Evolutionary conservation across 2,329 filamentous ascomycete genomes (phyloP).

Genomic region (Trichoderma sp.): DNA sequence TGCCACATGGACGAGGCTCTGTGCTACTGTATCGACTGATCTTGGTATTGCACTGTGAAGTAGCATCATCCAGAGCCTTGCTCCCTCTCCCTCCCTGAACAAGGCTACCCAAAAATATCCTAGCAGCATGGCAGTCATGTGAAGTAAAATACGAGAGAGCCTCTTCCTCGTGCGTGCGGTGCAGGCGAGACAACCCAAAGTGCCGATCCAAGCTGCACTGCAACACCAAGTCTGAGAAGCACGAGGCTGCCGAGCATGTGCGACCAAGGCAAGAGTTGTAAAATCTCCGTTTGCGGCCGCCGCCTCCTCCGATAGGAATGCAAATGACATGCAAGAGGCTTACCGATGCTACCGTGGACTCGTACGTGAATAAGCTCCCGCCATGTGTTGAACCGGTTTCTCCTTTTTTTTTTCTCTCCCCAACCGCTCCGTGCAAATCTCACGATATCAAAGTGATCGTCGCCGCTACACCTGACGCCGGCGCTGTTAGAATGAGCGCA

Average conservation of each 20-base stretch:
- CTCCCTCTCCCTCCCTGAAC: background rate
- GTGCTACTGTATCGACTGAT: background rate
- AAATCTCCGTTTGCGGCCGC: constrained; percentile 1
- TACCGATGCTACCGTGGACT: background rate
- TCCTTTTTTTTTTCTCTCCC: background rate
- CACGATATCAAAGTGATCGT: background rate
- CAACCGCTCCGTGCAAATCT: background rate
- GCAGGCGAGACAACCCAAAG: background rate
- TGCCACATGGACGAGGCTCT: background rate
- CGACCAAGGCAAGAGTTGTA: background rate
- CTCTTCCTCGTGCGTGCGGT: background rate
- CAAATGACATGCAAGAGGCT: background rate
- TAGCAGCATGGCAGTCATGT: background rate
- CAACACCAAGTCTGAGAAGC: background rate
- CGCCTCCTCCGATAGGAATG: background rate
- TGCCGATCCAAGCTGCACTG: background rate
- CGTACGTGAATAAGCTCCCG: background rate
- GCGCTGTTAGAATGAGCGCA: background rate
- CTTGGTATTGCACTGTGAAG: background rate
- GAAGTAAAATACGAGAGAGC: background rate
- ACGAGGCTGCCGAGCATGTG: background rate
- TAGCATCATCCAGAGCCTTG: background rate
- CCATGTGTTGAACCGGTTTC: background rate
- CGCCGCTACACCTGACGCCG: background rate
- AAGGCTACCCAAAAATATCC: background rate